Evolutionary conservation across 108 stramenopile species (phyloP).

Genomic region (Discostella stelligeroides): DNA sequence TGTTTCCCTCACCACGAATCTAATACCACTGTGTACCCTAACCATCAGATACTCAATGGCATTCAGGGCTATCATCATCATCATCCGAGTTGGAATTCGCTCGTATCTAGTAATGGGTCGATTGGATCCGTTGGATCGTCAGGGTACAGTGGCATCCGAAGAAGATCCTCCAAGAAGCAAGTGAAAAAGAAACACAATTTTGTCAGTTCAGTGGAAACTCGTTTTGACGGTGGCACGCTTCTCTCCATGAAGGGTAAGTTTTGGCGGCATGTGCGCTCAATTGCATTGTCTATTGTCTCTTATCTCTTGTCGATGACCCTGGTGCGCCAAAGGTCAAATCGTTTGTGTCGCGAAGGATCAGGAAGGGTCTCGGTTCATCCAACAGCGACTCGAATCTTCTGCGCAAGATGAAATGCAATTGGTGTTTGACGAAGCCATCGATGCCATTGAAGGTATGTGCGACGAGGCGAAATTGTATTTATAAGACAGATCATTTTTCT

Average conservation of each 20-base stretch:
- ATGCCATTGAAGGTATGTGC: constrained; percentile 38
- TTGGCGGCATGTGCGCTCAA: too few relatives aligned
- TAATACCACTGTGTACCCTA: background rate
- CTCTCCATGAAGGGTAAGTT: constrained; percentile 5
- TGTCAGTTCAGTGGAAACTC: background rate
- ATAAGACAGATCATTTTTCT: too few relatives aligned
- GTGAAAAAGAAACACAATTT: background rate
- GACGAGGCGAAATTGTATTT: too few relatives aligned
- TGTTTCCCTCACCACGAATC: background rate
- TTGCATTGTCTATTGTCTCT: too few relatives aligned
- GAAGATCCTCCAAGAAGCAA: background rate
- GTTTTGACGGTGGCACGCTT: background rate
- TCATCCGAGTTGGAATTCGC: background rate
- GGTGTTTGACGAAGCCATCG: constrained; percentile 75
- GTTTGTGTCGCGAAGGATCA: constrained; percentile 91
- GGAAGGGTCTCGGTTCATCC: constrained; percentile 95
- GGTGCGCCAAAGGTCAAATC: constrained; percentile 49
- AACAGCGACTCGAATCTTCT: constrained; percentile 83
- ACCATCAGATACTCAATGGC: background rate
- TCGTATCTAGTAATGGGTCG: background rate
- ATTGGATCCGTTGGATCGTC: background rate
- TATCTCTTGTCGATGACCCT: background rate
- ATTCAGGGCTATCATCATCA: background rate
- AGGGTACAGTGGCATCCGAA: background rate
- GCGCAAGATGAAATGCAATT: constrained; percentile 70